These are phyloP conservation scores for Botrytis deweyae DNA, from an alignment of 2,329 filamentous ascomycete genomes.

Conservation along the genomic window DNA sequence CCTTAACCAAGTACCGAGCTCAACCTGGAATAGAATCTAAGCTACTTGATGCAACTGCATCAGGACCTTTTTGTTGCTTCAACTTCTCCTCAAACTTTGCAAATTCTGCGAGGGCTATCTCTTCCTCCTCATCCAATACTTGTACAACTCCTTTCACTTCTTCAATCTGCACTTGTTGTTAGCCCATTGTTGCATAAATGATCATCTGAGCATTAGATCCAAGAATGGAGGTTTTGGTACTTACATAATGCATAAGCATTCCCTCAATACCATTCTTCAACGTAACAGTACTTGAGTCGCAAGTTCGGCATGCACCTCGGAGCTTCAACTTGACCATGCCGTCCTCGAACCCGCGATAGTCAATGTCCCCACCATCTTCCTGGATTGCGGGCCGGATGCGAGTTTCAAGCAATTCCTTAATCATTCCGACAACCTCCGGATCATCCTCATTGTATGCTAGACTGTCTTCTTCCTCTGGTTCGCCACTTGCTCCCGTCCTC, in stretches of 20 bases:
- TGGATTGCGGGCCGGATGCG: conserved; percentile 93
- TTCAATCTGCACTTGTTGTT: conserved; percentile 65
- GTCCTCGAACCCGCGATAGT: conserved; percentile 85
- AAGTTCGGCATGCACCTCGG: conserved; percentile 89
- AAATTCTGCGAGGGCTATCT: conserved; percentile 83
- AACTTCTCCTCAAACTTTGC: conserved; percentile 91
- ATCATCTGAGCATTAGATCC: conserved; percentile 5
- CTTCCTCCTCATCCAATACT: conserved; percentile 87
- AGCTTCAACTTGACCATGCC: conserved; percentile 85
- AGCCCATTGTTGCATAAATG: conserved; percentile 30
- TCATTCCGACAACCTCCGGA: conserved; percentile 94
- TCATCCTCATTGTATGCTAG: conserved; percentile 87
- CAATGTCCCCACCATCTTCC: conserved; percentile 96
- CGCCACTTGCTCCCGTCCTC: conserved; percentile 51
- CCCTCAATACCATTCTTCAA: conserved; percentile 97
- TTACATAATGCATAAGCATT: conserved; percentile 95
- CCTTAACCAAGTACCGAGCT: conserved; percentile 14
- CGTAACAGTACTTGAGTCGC: conserved; percentile 94
- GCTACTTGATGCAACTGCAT: conserved; percentile 31
- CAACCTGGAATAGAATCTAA: conserved; percentile 33
- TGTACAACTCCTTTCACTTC: conserved; percentile 93
- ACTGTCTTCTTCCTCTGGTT: conserved; percentile 60
- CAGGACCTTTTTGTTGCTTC: conserved; percentile 51
- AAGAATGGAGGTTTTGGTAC: conserved; percentile 41
- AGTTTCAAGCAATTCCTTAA: conserved; percentile 95